phyloP scores from a whole-genome alignment of 129 eudicot genomes.

The Lonicera japonica region DNA sequence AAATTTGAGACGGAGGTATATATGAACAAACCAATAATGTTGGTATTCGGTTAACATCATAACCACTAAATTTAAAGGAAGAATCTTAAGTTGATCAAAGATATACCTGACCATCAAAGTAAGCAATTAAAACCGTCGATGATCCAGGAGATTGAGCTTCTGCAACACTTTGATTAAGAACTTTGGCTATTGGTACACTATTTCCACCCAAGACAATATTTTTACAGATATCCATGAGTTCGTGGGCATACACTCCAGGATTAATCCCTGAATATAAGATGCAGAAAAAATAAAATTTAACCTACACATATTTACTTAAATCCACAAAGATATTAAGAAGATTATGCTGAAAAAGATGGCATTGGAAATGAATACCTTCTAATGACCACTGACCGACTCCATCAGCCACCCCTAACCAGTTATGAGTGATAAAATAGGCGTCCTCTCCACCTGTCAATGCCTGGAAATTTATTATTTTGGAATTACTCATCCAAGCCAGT shows the following conservation, averaged over 20 bases:
- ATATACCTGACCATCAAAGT: conserved; percentile 69
- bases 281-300: neutral
- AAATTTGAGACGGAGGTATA: no score
- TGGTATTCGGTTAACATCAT: no score
- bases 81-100: neutral
- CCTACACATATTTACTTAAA: conserved; percentile 9
- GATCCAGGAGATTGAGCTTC: conserved; percentile 59
- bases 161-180: conserved; percentile 51
- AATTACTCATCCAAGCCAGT: conserved; percentile 47
- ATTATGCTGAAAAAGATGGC: neutral
- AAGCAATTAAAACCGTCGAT: conserved; percentile 65
- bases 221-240: conserved; percentile 64
- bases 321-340: neutral
- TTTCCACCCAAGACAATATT: conserved; percentile 31
- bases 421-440: conserved; percentile 57
- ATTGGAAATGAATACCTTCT: conserved; percentile 45
- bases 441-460: conserved; percentile 97
- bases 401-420: conserved; percentile 83
- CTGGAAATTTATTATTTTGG: conserved; percentile 84
- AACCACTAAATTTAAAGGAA: neutral
- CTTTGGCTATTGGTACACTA: conserved; percentile 28
- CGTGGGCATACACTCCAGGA: conserved; percentile 62
- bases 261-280: conserved; percentile 44
- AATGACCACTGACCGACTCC: conserved; percentile 83
- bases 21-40: no score